phyloP scores from a whole-genome alignment of 1,284 basidiomycete species.

The Athelia sp. region DNA sequence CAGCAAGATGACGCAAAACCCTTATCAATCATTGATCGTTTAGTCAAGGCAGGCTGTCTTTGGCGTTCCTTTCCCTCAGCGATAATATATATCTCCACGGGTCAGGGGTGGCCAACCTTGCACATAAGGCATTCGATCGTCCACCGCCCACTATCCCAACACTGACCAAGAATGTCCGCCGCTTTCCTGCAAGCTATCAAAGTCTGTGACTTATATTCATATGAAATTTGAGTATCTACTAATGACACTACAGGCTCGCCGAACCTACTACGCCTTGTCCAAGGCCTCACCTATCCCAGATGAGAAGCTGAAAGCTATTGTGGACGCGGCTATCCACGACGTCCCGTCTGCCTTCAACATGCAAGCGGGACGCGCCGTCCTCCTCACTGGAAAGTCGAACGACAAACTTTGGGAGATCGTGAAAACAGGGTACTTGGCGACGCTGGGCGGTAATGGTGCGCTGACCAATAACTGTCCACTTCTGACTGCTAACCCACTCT shows the following conservation, averaged over 20 bases:
- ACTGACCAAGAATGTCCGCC: too few relatives aligned
- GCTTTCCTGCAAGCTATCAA: too few relatives aligned
- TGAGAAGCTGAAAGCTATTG: neutral
- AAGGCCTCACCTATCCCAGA: neutral
- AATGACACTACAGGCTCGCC: neutral
- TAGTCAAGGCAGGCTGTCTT: too few relatives aligned
- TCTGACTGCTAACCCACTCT: neutral
- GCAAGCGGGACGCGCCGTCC: neutral
- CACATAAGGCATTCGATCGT: too few relatives aligned
- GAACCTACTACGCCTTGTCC: constrained; percentile 1
- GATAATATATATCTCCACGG: too few relatives aligned
- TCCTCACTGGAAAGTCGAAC: neutral
- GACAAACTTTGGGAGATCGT: constrained; percentile 1
- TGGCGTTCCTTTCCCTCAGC: too few relatives aligned
- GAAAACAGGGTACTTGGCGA: neutral
- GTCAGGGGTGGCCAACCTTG: too few relatives aligned
- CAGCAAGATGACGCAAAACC: too few relatives aligned
- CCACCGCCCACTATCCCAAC: too few relatives aligned
- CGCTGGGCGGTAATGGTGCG: neutral
- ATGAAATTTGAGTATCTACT: neutral
- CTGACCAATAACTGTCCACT: too few relatives aligned
- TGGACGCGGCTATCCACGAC: neutral
- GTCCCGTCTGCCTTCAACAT: constrained; percentile 1
- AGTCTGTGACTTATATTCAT: too few relatives aligned
- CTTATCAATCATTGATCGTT: too few relatives aligned